Evolutionary conservation across 2,329 filamentous ascomycete genomes (phyloP), one percentile per base, ranked within the genome.

Genomic region (Aspergillus sp.): DNA sequence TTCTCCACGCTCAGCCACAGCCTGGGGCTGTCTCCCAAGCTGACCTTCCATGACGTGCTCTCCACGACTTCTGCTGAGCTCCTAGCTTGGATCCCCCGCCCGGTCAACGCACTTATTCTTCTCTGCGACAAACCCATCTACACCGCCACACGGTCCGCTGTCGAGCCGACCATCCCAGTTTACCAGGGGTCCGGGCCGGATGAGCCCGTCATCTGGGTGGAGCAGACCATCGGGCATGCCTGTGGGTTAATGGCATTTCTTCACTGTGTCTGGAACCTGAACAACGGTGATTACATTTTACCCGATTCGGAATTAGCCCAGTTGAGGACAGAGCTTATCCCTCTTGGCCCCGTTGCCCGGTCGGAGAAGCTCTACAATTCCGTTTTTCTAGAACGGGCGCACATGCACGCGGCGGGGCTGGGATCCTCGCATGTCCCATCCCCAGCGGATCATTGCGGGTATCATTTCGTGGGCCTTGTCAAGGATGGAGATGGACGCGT

Each of bases 221-320:
- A 75, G 54, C 82, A 85, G 58, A 84, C 79, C 1, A 83, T 84
- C 51, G 74, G 78, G 14, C 72, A 85, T 59, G 79, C 81, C 0
- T 85, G 83, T 59, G 83, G 82, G 0, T 70, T 80, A n/a, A 83
- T 85, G 54, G 81, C 78, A 2, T 65, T 84, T 1, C 65, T 85
- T 2, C 82, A 85, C 61, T 73, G 74, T 54, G 59, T 83, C 19
- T 70, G 75, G 45, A 86, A 85, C 61, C 76, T 78, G 14, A 66
- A 71, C 2, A 75, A 74, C 17, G 58, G 34, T 16, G 25, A 13
- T 9, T 72, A 74, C 53, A 72, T 85, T 52, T 52, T 55, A 2
- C 65, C 73, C 0, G 75, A 64, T 2, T 79, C 77, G 1, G 64
- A 69, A 1, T 65, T 83, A 3, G 76, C 73, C n/a, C 61, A 62